These are phyloP conservation scores for Lobulomyces angularis DNA, from an alignment of 192 early-diverging fungal species.

Conservation along the genomic window DNA sequence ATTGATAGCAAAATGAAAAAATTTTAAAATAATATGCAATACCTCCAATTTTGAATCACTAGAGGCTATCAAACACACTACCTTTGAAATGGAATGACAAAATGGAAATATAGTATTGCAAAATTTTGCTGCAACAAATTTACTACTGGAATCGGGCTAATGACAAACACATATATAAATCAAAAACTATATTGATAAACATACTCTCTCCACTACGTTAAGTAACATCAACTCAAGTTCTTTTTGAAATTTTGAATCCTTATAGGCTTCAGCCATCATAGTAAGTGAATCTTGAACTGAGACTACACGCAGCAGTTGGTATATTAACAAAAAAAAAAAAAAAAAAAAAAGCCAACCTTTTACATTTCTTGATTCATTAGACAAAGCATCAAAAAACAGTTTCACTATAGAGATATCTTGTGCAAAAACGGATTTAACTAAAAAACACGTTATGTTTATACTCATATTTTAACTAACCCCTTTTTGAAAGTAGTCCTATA, in stretches of 20 bases:
- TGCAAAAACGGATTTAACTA: conserved; percentile 55
- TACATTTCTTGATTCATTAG: conserved; percentile 45
- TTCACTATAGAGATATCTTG: conserved; percentile 48
- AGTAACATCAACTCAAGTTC: no score
- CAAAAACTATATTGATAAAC: conserved; percentile 1
- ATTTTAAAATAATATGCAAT: no score
- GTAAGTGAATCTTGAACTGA: conserved; percentile 58
- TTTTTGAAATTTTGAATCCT: conserved; percentile 14
- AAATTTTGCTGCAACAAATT: conserved; percentile 30
- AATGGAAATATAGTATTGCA: conserved; percentile 32
- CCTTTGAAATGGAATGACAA: conserved; percentile 23
- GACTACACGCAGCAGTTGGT: background rate
- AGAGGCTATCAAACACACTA: conserved; percentile 22
- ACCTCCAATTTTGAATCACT: conserved; percentile 33
- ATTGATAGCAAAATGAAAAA: no score
- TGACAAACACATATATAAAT: conserved; percentile 4
- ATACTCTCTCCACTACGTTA: conserved; percentile 35
- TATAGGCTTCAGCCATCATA: conserved; percentile 59
- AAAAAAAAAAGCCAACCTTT: conserved; percentile 63
- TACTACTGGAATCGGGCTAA: conserved; percentile 27
- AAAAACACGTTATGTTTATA: no score
- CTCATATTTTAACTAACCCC: conserved; percentile 43
- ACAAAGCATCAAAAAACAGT: conserved; percentile 59
- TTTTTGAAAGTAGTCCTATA: conserved; percentile 59
- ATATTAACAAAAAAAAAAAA: background rate